Base-by-base conservation (phyloP, 2,329 filamentous ascomycete genomes). In the Arthrobotrys sphaeroides region DNA sequence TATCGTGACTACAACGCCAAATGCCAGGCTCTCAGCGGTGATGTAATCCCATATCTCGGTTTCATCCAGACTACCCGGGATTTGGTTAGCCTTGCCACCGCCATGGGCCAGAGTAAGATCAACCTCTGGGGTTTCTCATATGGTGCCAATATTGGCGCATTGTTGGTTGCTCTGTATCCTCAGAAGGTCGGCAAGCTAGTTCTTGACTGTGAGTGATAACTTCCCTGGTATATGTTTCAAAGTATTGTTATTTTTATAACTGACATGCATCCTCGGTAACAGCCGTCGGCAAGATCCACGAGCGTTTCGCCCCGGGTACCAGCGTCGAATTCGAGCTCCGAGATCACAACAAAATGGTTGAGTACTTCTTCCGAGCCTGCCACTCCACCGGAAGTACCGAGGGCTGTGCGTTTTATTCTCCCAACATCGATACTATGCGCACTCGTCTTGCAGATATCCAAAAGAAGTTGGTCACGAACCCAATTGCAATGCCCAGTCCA, bases 1-100 rank as follows among this genome's bases (percentile, higher is more conserved):
- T 67, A 74, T 38, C 61, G 42, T 7, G 69, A 74, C 7, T 74
- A 74, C 24, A 74, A 74, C 31, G 13, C 69, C 3, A 74, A 67
- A 16, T 67, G 69, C 31, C 69, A 74, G 26, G 61, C 69, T 18
- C 13, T 67, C 7, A 74, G 69, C n/a, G 61, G 69, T 10, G 53
- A 62, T 33, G 61, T 74, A 33, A 67, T 67, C 13, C 69, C 69
- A 6, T 20, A 67, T 24, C 13, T 74, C 10, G 61, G 69, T 5
- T 65, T 67, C 55, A 67, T 61, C 53, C 61, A 67, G 28, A 61
- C 69, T 6, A 74, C 69, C 0, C 51, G 61, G 0, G 61, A 74
- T 20, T 42, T 74, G 26, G 69, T 67, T 10, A 74, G 61, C 61
- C 51, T 74, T 43, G 69, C 61, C 3, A 55, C 33, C 6, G 69